Evolutionary conservation across 2,329 filamentous ascomycete species (phyloP), one percentile per base, ranked within the genome.

Genomic region (Penicillium concentricum): DNA sequence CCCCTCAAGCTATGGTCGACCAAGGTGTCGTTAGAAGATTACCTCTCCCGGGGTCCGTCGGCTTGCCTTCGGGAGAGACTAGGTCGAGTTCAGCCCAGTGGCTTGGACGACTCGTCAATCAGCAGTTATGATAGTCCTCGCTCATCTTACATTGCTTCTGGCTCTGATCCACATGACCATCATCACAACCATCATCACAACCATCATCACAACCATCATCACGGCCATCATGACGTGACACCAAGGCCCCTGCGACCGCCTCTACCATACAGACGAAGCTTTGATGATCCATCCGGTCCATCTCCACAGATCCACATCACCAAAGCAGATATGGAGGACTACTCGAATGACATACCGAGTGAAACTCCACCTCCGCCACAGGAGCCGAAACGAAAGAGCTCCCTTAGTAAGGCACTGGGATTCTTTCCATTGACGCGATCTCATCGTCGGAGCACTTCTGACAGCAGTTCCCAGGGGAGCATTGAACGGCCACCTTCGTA

Each of bases 41-140:
- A 86, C 45, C 64, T 87, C 1, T 69, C 72, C 4, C 82, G 81
- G 24, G 85, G 85, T 0, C 83, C 84, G 0, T 80, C 84, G 8
- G 71, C 70, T 18, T 87, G 84, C 59, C 66, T 87, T 5, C 75
- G 77, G 13, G 81, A 84, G 53, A 74, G 85, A 13, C 60, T 87
- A 16, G 79, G 69, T 38, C 59, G 62, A 37, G 58, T 67, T 5
- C 68, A 64, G 12, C 60, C 64, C 18, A 59, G 61, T 12, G 62
- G 64, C 5, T 48, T 64, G 15, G 69, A 72, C 30, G 67, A 70
- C 48, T 71, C 69, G 0, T 71, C 68, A 2, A 44, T 70, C 18
- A 72, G 68, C 54, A 70, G 68, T 35, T 69, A 70, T 37, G 68
- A 67, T 42, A 72, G 67, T 24, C 63, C 62, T 20, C 65, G 59